Conservation (phyloP, 2,329 filamentous ascomycete species). For the Biscogniauxia marginata region DNA sequence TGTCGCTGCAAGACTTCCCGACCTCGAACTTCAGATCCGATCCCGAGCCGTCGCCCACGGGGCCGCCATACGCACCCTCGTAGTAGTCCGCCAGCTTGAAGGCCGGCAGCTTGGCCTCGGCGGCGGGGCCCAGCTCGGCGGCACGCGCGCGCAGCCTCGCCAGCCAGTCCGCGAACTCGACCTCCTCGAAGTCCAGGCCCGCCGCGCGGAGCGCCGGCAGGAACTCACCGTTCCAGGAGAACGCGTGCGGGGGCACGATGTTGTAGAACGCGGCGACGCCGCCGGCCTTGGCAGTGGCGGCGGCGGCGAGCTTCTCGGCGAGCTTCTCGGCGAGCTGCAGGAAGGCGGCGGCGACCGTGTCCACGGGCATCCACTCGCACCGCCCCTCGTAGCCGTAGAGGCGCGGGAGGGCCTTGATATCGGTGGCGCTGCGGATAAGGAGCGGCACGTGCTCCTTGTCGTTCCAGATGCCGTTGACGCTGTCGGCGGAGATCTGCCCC, state of each 20-base stretch:
- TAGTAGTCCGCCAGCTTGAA: slow-evolving; percentile 28
- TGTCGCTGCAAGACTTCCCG: slow-evolving; percentile 20
- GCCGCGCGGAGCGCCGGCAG: slow-evolving; percentile 28
- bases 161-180: slow-evolving; percentile 35
- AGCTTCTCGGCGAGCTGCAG: slow-evolving; percentile 21
- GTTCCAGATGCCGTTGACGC: slow-evolving; percentile 29
- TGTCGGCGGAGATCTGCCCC: slow-evolving; percentile 37
- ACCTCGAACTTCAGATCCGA: slow-evolving; percentile 19
- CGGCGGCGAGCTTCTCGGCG: not conserved
- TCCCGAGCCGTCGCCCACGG: slow-evolving; percentile 3
- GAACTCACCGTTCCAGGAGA: slow-evolving; percentile 36
- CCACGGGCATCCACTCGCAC: slow-evolving; percentile 34
- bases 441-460: slow-evolving; percentile 28
- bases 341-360: slow-evolving; percentile 29
- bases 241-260: slow-evolving; percentile 27
- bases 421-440: slow-evolving; percentile 22
- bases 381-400: slow-evolving; percentile 22
- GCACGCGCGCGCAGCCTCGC: slow-evolving; percentile 25
- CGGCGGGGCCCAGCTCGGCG: slow-evolving; percentile 21
- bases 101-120: slow-evolving; percentile 24
- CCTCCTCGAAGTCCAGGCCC: slow-evolving; percentile 35
- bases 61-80: slow-evolving; percentile 18
- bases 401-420: slow-evolving; percentile 23
- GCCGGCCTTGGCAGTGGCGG: not conserved
- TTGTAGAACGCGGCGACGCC: slow-evolving; percentile 22